A percentile compares a stretch with the other conserved stretches of the same genome.
phyloP scores from a whole-genome alignment of 441 rosid species.

The Euphorbia corollata region DNA sequence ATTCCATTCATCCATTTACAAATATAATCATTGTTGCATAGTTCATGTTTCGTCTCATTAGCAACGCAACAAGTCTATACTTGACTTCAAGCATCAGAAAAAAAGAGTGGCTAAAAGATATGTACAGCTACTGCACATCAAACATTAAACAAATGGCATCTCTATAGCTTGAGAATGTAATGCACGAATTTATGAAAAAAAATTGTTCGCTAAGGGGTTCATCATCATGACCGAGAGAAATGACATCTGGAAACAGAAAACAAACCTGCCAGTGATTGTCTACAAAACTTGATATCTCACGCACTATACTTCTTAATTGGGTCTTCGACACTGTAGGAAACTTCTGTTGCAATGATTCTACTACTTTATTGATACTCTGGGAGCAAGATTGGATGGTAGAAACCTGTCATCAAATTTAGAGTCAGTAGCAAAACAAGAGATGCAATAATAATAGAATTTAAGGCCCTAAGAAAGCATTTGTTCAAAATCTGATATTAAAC shows the following conservation, averaged over 20 bases:
- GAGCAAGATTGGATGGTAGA: slow-evolving; percentile 59
- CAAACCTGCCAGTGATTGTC: slow-evolving; percentile 90
- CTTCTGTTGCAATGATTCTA: slow-evolving; percentile 64
- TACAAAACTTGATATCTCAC: slow-evolving; percentile 71
- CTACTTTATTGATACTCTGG: slow-evolving; percentile 44
- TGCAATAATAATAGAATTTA: neutral
- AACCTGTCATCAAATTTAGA: slow-evolving; percentile 39
- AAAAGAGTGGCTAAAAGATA: neutral
- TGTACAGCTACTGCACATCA: neutral
- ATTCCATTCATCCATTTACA: neutral
- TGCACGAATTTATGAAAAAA: neutral
- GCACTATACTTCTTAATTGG: slow-evolving; percentile 60
- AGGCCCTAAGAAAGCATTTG: neutral
- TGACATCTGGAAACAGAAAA: neutral
- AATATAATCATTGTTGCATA: neutral
- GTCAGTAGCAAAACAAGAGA: neutral
- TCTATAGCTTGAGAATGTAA: neutral
- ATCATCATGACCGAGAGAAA: neutral
- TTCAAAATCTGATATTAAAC: neutral
- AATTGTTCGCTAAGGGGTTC: neutral
- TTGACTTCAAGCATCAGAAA: neutral
- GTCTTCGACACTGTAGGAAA: slow-evolving; percentile 60
- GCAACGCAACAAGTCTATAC: neutral
- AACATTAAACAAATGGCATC: neutral
- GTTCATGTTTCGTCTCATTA: neutral